These are phyloP conservation scores for Pleurotus giganteus DNA, from an alignment of 768 basidiomycete species.

Conservation along the genomic window DNA sequence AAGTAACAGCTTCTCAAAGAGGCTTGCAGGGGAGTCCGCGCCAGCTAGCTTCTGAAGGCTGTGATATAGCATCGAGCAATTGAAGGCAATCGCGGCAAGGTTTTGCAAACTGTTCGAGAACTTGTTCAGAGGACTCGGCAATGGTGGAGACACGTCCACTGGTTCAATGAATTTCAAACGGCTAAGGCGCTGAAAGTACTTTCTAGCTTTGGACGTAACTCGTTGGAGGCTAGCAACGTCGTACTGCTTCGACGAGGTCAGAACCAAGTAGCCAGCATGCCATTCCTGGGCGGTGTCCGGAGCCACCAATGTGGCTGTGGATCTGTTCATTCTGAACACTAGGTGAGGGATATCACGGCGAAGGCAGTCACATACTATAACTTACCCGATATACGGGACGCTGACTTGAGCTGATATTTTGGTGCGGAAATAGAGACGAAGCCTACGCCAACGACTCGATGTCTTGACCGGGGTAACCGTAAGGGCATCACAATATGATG, in stretches of 20 bases:
- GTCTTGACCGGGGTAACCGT: background rate
- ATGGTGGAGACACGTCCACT: too few species aligned
- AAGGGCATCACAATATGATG: background rate
- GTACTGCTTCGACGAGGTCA: background rate
- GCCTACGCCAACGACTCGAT: background rate
- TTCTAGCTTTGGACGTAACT: too few species aligned
- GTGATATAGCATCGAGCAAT: too few species aligned
- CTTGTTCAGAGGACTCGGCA: too few species aligned
- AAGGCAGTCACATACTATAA: background rate
- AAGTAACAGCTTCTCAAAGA: too few species aligned
- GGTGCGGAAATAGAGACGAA: background rate
- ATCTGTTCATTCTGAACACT: background rate
- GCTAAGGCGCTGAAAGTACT: too few species aligned
- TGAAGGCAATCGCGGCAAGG: too few species aligned
- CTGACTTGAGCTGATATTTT: background rate
- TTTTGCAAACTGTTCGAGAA: too few species aligned
- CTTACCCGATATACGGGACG: background rate
- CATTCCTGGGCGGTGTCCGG: background rate
- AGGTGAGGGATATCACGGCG: background rate
- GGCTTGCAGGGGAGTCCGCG: too few species aligned
- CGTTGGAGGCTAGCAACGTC: background rate
- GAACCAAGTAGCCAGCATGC: background rate
- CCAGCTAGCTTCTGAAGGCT: too few species aligned
- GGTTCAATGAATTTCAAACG: too few species aligned
- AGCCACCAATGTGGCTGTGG: background rate